Evolutionary conservation across 305 asterid genomes (phyloP), one percentile per base, ranked within the genome.

Genomic region (Solanum aculeatissimum): DNA sequence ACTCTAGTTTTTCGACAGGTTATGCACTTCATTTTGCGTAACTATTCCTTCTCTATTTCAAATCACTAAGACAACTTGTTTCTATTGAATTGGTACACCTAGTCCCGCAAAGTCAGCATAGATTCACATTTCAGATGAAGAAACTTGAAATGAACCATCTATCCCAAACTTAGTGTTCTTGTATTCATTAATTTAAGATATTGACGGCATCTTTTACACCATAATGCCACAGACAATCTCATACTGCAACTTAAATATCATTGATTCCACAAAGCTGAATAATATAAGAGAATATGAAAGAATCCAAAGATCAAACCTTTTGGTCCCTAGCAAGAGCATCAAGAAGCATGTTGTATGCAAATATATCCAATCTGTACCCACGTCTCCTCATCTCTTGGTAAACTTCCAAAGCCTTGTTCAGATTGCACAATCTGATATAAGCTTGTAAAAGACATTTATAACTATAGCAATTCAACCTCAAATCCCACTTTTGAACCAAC

Each of bases 401-500:
- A 79, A 95, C 92, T 87, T 86, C 81, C 72, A 87, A 83, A 25
- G 95, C 98, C 82, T 87, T 89, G 74, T 84, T 65, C 86, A 89
- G 85, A 79, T 92, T 91, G 62, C 86, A 81, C 57, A 90, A 91
- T 83, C 99, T 93, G 91, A 96, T 86, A 81, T 92, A 92, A n/a
- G 95, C 98, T 84, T 95, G 98, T 80, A 95, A 87, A 84, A 95
- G 95, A 88, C 98, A 94, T 92, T 95, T 96, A 27, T 92, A 95
- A 23, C 95, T 93, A 81, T 96, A 96, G 71, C 91, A 86, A 86
- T 93, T 96, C 87, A 94, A 57, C 88, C 71, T 88, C 90, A 96
- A 87, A 9, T 86, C 94, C 99, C 99, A 96, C 85, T 91, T 91
- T 91, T 92, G 90, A 88, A 93, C 89, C 93, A 94, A 74, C 18